Base-by-base conservation (phyloP, 129 eudicot species). In the Scalesia atractyloides region DNA sequence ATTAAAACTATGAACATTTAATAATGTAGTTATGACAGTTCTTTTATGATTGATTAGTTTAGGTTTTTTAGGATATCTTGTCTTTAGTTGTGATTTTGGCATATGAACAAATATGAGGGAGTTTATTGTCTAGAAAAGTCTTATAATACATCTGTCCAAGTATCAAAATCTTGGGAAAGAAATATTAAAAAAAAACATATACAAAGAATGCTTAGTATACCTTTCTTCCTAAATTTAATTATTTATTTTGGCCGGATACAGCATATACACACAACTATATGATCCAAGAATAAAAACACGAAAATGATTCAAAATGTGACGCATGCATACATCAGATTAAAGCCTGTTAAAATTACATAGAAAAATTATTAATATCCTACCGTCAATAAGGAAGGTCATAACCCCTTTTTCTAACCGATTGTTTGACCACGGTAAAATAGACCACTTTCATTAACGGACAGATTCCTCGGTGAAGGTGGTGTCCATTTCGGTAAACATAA, bases 31-130 rank as follows among this genome's bases (percentile, higher is more conserved):
- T 57, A 57, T 11, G 58, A 16, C 22, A 51, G 16, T 51, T 64
- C 17, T 66, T 13, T 46, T 43, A n/a, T 66, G 16, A 66, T 65
- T 64, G n/a, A n/a, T 30, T 30, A 17, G 53, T 41, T 13, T 39
- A 64, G 19, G 19, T 5, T 41, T 18, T 43, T 65, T 46, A 66
- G 71, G 71, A 44, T 46, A n/a, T 22, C 7, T 66, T 66, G 71
- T 66, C 71, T 66, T 66, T 46, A 46, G 57, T 46, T 19, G 46
- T 46, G 57, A 66, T 11, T 65, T 41, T 65, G 50, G 70, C 52
- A 57, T 57, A 57, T 22, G 63, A 57, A 57, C 63, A 57, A 57
- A 57, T 57, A 9, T 20, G 37, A 20, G 37, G 16, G 34, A 57
- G 37, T 57, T 57, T 57, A 57, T 57, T 57, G 37, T 57, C 37